Evolutionary conservation across 2,329 filamentous ascomycete species (phyloP).

Genomic region (Domatiomyces globalis): DNA sequence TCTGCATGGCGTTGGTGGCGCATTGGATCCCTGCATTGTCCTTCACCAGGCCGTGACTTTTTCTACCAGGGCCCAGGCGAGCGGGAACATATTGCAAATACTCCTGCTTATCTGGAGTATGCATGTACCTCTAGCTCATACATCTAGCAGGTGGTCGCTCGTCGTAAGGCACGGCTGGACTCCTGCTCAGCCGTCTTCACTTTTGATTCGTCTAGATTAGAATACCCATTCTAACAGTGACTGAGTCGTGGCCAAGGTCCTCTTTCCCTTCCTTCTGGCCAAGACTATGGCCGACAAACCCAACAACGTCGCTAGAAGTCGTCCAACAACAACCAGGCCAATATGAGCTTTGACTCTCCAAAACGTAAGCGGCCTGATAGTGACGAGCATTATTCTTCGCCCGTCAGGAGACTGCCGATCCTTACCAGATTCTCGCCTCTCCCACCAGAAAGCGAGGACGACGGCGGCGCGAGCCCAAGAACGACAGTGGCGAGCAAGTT

Average conservation of each 20-base stretch:
- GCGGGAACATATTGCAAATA: neutral
- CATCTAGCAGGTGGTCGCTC: neutral
- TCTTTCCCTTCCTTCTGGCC: neutral
- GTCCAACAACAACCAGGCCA: neutral
- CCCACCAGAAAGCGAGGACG: constrained; percentile 2
- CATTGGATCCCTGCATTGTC: neutral
- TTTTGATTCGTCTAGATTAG: neutral
- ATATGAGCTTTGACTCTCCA: constrained; percentile 9
- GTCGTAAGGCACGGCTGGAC: neutral
- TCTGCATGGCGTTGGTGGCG: constrained; percentile 12
- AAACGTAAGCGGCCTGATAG: constrained; percentile 10
- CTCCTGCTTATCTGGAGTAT: too few species aligned
- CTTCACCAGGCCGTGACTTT: neutral
- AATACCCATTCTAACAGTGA: neutral
- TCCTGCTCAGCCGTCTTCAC: neutral
- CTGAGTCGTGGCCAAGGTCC: neutral
- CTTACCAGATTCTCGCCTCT: constrained; percentile 5
- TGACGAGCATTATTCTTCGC: neutral
- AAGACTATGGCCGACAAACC: neutral
- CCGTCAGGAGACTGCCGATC: neutral
- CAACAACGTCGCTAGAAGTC: neutral
- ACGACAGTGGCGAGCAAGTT: constrained; percentile 10
- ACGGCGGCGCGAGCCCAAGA: constrained; percentile 8
- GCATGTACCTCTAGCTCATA: neutral
- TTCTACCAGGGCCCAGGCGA: neutral